phyloP scores from a whole-genome alignment of 441 rosid species.

The Erodium texanum region DNA sequence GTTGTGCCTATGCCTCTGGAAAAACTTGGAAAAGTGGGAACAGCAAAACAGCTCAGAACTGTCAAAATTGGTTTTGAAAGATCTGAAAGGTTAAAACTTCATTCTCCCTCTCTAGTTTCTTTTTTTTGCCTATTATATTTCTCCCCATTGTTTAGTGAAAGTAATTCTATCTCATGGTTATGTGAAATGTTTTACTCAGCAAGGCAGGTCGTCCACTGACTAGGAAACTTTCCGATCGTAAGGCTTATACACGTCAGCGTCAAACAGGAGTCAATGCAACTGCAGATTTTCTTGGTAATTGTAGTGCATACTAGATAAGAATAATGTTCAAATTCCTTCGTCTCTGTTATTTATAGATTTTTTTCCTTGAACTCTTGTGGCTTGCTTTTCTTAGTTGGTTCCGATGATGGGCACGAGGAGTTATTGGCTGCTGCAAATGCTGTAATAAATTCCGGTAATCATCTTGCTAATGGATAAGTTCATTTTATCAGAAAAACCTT shows the following conservation, averaged over 20 bases:
- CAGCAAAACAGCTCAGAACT: slow-evolving; percentile 83
- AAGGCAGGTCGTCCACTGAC: slow-evolving; percentile 83
- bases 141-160: slow-evolving; percentile 9
- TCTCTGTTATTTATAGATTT: slow-evolving; percentile 5
- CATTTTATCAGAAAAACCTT: slow-evolving; percentile 11
- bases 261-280: slow-evolving; percentile 46
- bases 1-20: slow-evolving; percentile 46
- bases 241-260: slow-evolving; percentile 78
- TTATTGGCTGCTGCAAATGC: slow-evolving; percentile 87
- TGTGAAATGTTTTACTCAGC: slow-evolving; percentile 41
- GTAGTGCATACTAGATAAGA: slow-evolving; percentile 18
- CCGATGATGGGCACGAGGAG: slow-evolving; percentile 87
- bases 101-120: slow-evolving; percentile 12
- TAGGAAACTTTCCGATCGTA: slow-evolving; percentile 94
- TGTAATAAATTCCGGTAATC: slow-evolving; percentile 53
- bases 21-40: slow-evolving; percentile 66
- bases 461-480: slow-evolving; percentile 13
- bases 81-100: slow-evolving; percentile 55
- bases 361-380: slow-evolving; percentile 21
- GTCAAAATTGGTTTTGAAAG: slow-evolving; percentile 73
- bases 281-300: slow-evolving; percentile 82
- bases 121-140: slow-evolving; percentile 13
- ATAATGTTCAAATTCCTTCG: slow-evolving; percentile 1
- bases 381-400: slow-evolving; percentile 49
- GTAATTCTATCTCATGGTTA: slow-evolving; percentile 22